These are phyloP conservation scores for Hanseniaspora singularis DNA, from an alignment of 805 yeast species.

Conservation along the genomic window DNA sequence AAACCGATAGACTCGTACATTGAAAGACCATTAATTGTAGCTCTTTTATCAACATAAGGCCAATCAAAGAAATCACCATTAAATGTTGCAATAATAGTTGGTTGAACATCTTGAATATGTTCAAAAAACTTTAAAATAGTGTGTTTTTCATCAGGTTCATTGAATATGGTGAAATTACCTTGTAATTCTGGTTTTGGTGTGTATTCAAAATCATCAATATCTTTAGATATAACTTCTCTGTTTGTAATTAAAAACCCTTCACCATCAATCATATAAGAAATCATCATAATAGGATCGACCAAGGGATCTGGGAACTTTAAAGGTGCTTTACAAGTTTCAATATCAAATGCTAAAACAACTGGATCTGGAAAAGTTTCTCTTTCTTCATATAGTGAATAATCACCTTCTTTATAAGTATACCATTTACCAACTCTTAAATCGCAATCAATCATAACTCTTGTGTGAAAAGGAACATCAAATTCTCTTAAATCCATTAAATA, in stretches of 20 bases:
- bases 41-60: conserved; percentile 92
- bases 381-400: conserved; percentile 44
- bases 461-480: conserved; percentile 94
- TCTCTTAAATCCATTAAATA: conserved; percentile 72
- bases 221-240: conserved; percentile 85
- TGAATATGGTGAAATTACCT: conserved; percentile 79
- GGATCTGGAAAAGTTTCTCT: conserved; percentile 95
- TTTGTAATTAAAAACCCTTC: conserved; percentile 90
- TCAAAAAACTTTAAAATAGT: conserved; percentile 69
- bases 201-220: conserved; percentile 92
- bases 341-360: conserved; percentile 90
- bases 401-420: conserved; percentile 67
- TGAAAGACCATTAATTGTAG: conserved; percentile 69
- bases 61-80: conserved; percentile 99
- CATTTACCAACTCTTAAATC: conserved; percentile 88
- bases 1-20: conserved; percentile 93
- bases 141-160: conserved; percentile 74
- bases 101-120: conserved; percentile 75
- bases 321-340: conserved; percentile 94
- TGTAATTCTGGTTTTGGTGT: conserved; percentile 95
- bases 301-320: conserved; percentile 88
- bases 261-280: conserved; percentile 97
- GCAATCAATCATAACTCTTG: conserved; percentile 85
- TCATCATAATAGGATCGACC: conserved; percentile 94
- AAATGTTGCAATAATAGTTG: conserved; percentile 95